Conservation (phyloP, 352 stramenopile genomes). For the Phytophthora cryptogea region DNA sequence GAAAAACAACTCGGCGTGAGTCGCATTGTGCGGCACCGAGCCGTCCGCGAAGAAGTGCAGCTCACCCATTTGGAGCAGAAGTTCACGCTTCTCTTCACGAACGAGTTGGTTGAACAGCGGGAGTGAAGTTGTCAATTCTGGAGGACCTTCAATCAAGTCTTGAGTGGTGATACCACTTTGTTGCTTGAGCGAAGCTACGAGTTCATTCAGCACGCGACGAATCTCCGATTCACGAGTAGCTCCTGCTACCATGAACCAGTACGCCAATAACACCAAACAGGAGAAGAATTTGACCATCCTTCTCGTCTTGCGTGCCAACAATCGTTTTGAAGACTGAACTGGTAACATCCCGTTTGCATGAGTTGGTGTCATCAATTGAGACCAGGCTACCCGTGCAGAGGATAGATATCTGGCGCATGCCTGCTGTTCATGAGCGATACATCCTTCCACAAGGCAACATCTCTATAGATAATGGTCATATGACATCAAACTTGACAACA, state of each 20-base stretch:
- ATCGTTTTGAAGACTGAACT: slow-evolving; percentile 30
- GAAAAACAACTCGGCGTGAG: slow-evolving; percentile 39
- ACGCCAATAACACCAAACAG: slow-evolving; percentile 19
- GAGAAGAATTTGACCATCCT: slow-evolving; percentile 15
- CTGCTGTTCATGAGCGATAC: slow-evolving; percentile 9
- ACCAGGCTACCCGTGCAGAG: slow-evolving; percentile 5
- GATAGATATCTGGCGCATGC: slow-evolving; percentile 12
- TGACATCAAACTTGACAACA: slow-evolving; percentile 1
- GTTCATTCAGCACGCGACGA: slow-evolving; percentile 15
- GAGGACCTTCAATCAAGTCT: slow-evolving; percentile 21
- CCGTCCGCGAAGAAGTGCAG: slow-evolving; percentile 35
- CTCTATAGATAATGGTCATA: slow-evolving; percentile 5
- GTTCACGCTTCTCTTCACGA: slow-evolving; percentile 21
- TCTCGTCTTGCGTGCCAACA: slow-evolving; percentile 1
- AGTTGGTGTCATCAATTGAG: slow-evolving; percentile 12
- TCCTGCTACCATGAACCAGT: slow-evolving; percentile 7
- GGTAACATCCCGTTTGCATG: slow-evolving; percentile 15
- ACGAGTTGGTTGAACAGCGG: slow-evolving; percentile 29
- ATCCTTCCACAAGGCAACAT: slow-evolving; percentile 1
- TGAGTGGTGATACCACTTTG: slow-evolving; percentile 10
- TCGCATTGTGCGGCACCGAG: slow-evolving; percentile 20
- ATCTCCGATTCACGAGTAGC: slow-evolving; percentile 18
- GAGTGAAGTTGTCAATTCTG: slow-evolving; percentile 21
- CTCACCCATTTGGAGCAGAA: slow-evolving; percentile 48
- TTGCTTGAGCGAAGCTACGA: slow-evolving; percentile 12